Evolutionary conservation across 495 filamentous ascomycete species (phyloP).

Genomic region (Penicillium lividum): DNA sequence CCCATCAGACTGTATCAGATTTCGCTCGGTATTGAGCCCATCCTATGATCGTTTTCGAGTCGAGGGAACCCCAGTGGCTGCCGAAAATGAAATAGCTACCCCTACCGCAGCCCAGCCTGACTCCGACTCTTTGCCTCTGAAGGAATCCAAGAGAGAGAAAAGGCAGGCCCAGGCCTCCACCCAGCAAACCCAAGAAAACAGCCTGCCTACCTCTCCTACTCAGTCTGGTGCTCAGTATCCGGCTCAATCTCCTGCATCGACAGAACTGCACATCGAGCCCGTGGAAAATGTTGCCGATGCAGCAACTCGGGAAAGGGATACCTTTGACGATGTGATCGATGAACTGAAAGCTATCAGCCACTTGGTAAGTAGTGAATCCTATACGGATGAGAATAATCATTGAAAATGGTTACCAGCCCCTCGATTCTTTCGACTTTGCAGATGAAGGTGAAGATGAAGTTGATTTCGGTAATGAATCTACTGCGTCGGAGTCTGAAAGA

Average conservation of each 20-base stretch:
- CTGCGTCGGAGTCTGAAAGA: conserved; percentile 27
- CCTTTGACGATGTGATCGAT: conserved; percentile 59
- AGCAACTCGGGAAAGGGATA: conserved; percentile 37
- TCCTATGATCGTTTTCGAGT: conserved; percentile 62
- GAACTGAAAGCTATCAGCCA: conserved; percentile 55
- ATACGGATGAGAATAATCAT: background rate
- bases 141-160: conserved; percentile 26
- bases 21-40: conserved; percentile 56
- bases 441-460: conserved; percentile 19
- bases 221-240: too few relatives aligned
- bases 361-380: conserved; percentile 41
- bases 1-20: conserved; percentile 74
- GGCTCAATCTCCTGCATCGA: background rate
- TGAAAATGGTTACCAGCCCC: conserved; percentile 32
- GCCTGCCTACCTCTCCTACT: too few relatives aligned
- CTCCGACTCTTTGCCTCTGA: conserved; percentile 29
- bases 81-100: conserved; percentile 8
- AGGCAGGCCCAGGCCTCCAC: conserved; percentile 18
- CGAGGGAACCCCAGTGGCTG: conserved; percentile 32
- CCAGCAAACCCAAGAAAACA: conserved; percentile 8
- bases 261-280: background rate
- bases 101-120: conserved; percentile 3
- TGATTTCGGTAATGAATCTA: conserved; percentile 20
- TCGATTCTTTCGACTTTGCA: conserved; percentile 37
- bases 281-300: background rate